phyloP scores from a whole-genome alignment of 2,329 filamentous ascomycete genomes.

The Aspergillus fumigatus region DNA sequence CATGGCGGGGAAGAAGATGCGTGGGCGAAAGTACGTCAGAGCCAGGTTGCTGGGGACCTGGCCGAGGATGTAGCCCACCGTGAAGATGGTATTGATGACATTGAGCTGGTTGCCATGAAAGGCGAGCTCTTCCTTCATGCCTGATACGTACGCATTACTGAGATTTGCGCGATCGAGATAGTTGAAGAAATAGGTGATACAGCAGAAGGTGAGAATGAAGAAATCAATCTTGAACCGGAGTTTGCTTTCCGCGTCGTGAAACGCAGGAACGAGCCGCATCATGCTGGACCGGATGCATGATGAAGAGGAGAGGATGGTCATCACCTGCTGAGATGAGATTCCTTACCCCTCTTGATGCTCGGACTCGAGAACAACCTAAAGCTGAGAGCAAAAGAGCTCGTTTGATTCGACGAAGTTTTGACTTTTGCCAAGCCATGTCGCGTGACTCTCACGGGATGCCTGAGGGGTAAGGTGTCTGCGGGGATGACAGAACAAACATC shows the following conservation, averaged over 20 bases:
- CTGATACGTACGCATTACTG: conserved; percentile 45
- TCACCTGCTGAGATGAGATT: not conserved
- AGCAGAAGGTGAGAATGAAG: conserved; percentile 44
- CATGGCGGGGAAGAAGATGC: conserved; percentile 25
- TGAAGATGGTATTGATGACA: conserved; percentile 22
- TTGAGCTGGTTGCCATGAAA: conserved; percentile 29
- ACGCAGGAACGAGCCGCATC: not conserved
- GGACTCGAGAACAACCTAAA: not conserved
- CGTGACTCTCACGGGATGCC: not conserved
- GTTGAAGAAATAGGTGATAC: conserved; percentile 48
- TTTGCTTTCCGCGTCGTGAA: conserved; percentile 29
- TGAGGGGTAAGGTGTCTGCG: not conserved
- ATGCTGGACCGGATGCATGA: not conserved
- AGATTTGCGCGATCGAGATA: conserved; percentile 46
- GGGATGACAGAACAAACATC: not conserved
- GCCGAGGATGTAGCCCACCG: conserved; percentile 23
- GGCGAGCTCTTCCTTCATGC: conserved; percentile 31
- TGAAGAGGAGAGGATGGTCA: not conserved
- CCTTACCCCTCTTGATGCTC: not conserved
- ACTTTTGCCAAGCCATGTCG: not conserved
- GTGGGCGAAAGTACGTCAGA: conserved; percentile 23
- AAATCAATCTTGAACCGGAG: conserved; percentile 50
- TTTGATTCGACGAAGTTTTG: not conserved
- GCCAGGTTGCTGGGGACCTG: conserved; percentile 22
- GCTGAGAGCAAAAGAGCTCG: not conserved